phyloP scores from a whole-genome alignment of 352 stramenopile genomes.

The Thalassiosira sp. region DNA sequence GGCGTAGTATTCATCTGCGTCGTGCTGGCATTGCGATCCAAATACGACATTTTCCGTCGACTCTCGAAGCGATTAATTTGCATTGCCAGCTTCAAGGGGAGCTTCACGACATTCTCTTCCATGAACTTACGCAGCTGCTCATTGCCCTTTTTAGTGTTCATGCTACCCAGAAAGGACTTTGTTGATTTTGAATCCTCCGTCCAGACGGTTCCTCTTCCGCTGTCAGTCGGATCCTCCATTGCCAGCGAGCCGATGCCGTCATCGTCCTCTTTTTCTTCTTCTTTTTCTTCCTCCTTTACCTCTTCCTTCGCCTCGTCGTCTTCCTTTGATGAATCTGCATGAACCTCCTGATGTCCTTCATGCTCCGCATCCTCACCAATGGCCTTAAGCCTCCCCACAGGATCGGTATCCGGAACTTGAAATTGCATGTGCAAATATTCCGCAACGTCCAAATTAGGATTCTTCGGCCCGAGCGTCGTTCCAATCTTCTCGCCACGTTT shows the following conservation, averaged over 20 bases:
- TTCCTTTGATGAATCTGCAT: too few species aligned
- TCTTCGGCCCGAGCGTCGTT: slow-evolving; percentile 44
- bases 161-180: slow-evolving; percentile 15
- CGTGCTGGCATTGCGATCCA: slow-evolving; percentile 43
- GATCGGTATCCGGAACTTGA: slow-evolving; percentile 57
- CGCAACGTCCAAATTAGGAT: slow-evolving; percentile 79
- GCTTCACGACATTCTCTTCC: slow-evolving; percentile 54
- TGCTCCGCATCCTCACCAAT: slow-evolving; percentile 45
- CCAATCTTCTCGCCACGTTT: slow-evolving; percentile 78
- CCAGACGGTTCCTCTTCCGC: slow-evolving; percentile 28
- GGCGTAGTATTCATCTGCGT: slow-evolving; percentile 44
- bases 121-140: slow-evolving; percentile 64
- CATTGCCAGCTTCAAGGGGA: slow-evolving; percentile 64
- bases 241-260: slow-evolving; percentile 41
- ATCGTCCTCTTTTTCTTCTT: slow-evolving; percentile 21
- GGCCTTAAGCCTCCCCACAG: slow-evolving; percentile 27
- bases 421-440: slow-evolving; percentile 81
- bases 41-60: slow-evolving; percentile 51
- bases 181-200: slow-evolving; percentile 31
- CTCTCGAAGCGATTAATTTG: slow-evolving; percentile 52
- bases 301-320: slow-evolving; percentile 32
- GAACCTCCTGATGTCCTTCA: neutral
- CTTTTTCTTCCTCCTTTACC: slow-evolving; percentile 20
- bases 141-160: slow-evolving; percentile 51
- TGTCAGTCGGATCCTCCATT: slow-evolving; percentile 48